Base-by-base conservation (phyloP, 192 early-diverging fungal genomes). In the Linnemannia zychae region DNA sequence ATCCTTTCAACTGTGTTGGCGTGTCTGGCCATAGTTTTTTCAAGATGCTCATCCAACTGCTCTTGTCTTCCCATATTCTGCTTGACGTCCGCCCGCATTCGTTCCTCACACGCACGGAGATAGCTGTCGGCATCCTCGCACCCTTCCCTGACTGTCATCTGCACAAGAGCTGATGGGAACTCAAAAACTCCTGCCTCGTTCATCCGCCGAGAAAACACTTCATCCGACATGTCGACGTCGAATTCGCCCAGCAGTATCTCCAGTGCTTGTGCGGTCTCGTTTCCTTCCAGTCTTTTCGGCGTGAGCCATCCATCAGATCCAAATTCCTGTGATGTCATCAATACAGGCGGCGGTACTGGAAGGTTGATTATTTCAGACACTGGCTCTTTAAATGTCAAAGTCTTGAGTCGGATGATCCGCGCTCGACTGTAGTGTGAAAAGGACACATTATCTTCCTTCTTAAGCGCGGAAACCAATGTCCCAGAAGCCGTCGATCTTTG, bases 131-230 rank as follows among this genome's bases (percentile, higher is more conserved):
- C 79, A 47, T 70, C 73, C 31, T 34, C 22, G 22, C 47, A 18
- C 0, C 72, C 79, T 40, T 81, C 67, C 22, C 68, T 49, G 17
- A 74, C 52, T 34, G 73, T 22, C 46, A 63, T 36, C 11, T 36
- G 1, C 11, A 70, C 3, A 36, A 81, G n/a, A 16, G 49, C 16
- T 11, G 28, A 1, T 0, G 34, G 24, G n/a, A 72, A 6, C 22
- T 69, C 52, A 9, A 22, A 48, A 0, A 81, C 46, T 11, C 33
- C 31, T 24, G 40, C 31, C 13, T 36, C 70, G 15, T 81, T 24
- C 48, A 75, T 20, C 4, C 16, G 40, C 7, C 47, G 16, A 9
- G 60, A 5, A 20, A 24, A 28, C 24, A 44, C 22, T n/a, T 69
- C 73, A 57, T 60, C 46, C 47, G 71, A 80, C 22, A 71, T 18